Evolutionary conservation across 2,329 filamentous ascomycete species (phyloP).

Genomic region (Colletotrichum camelliae): DNA sequence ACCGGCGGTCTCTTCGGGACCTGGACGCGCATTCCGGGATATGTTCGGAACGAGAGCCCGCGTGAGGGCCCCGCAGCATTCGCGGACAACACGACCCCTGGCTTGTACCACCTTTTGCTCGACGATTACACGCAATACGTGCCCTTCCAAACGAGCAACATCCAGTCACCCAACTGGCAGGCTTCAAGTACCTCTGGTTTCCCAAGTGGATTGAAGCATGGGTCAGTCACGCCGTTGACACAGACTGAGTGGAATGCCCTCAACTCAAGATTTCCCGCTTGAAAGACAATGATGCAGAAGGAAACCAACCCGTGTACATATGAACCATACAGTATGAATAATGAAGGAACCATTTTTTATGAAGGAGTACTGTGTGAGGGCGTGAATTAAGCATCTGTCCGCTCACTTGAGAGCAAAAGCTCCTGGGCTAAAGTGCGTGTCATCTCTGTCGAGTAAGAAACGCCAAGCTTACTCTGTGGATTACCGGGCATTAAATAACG

Average conservation of each 20-base stretch:
- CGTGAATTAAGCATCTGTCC: neutral
- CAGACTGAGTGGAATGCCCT: constrained; percentile 42
- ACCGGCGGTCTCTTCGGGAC: constrained; percentile 51
- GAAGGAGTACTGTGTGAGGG: too few relatives aligned
- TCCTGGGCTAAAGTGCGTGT: neutral
- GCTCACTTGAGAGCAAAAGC: neutral
- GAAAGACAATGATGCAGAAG: neutral
- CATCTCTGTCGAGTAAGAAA: neutral
- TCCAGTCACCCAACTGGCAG: constrained; percentile 41
- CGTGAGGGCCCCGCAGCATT: constrained; percentile 44
- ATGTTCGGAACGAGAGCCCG: constrained; percentile 34
- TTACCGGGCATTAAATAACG: neutral
- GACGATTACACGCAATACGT: constrained; percentile 50
- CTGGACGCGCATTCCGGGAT: constrained; percentile 46
- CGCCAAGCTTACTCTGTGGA: neutral
- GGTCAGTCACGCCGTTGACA: constrained; percentile 49
- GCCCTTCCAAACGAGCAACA: constrained; percentile 47
- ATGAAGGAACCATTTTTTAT: neutral
- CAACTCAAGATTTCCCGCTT: constrained; percentile 5
- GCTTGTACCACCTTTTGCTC: constrained; percentile 45
- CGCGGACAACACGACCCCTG: constrained; percentile 38
- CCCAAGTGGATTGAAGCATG: constrained; percentile 52
- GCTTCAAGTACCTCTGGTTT: constrained; percentile 41
- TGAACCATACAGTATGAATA: neutral
- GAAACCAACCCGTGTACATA: neutral